Percentiles rank a stretch among this genome's conserved stretches.
These are phyloP conservation scores for Eucalyptus victrix DNA, from an alignment of 345 rosid species.

Conservation along the genomic window DNA sequence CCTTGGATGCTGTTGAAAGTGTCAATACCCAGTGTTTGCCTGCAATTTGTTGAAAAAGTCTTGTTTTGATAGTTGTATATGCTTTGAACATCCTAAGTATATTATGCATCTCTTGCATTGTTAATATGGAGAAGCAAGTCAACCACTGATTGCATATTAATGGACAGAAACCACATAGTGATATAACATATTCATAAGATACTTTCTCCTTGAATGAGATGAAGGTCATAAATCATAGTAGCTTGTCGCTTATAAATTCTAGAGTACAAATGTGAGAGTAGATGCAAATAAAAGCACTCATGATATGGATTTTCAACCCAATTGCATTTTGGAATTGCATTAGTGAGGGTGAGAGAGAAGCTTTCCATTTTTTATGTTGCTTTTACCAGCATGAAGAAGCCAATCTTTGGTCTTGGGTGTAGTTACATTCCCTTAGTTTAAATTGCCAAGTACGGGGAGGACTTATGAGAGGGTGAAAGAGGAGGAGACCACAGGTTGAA, in stretches of 20 bases:
- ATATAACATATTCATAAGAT: background rate
- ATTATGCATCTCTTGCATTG: background rate
- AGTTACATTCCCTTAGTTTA: background rate
- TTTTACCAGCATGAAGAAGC: background rate
- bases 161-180: background rate
- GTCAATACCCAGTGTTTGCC: background rate
- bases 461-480: background rate
- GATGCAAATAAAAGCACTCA: background rate
- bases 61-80: background rate
- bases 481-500: background rate
- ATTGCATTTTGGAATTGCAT: background rate
- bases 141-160: background rate
- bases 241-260: background rate
- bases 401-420: background rate
- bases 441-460: background rate
- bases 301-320: background rate
- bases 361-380: background rate
- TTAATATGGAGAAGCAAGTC: background rate
- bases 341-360: background rate
- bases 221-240: background rate
- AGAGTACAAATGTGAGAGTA: background rate
- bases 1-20: background rate
- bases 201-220: background rate
- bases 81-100: background rate
- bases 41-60: background rate